Percentiles rank a stretch among this genome's conserved stretches.
These are phyloP conservation scores for Aspergillus oerlinghausenensis DNA, from an alignment of 2,329 filamentous ascomycete genomes.

Conservation along the genomic window DNA sequence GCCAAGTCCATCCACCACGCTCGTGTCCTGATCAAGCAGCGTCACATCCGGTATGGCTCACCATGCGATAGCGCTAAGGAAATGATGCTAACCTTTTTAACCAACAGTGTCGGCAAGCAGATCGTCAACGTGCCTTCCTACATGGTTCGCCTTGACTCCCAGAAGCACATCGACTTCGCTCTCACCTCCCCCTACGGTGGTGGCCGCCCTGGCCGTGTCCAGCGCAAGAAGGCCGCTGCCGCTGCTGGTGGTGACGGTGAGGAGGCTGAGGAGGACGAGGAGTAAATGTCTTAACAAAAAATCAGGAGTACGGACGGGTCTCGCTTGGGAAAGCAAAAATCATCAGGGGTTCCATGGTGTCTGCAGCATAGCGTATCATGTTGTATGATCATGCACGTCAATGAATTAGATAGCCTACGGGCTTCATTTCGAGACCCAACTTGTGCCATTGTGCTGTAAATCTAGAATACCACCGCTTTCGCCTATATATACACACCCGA, in stretches of 20 bases:
- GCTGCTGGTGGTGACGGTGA: conserved; percentile 63
- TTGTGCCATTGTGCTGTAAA: conserved; percentile 3
- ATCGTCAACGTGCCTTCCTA: conserved; percentile 99
- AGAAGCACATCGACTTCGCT: conserved; percentile 99
- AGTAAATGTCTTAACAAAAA: conserved; percentile 37
- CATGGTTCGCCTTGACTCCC: conserved; percentile 98
- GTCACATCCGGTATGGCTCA: conserved; percentile 74
- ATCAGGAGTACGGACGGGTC: conserved; percentile 34
- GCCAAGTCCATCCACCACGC: conserved; percentile 99
- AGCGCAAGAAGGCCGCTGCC: conserved; percentile 99
- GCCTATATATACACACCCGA: conserved; percentile 5
- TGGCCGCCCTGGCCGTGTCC: conserved; percentile 93
- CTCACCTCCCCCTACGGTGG: conserved; percentile 97
- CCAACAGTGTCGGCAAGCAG: conserved; percentile 87
- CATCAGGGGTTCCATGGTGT: conserved; percentile 31
- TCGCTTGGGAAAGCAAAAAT: conserved; percentile 31
- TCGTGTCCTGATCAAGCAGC: conserved; percentile 98
- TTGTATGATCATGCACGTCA: conserved; percentile 38
- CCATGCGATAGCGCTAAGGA: neutral
- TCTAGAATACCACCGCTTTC: neutral
- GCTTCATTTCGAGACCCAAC: conserved; percentile 33
- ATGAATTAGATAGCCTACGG: conserved; percentile 33
- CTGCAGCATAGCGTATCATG: conserved; percentile 37
- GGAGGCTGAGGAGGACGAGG: conserved; percentile 77
- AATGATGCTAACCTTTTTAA: neutral